These are phyloP conservation scores for Tephrocybe sp. DNA, from an alignment of 768 basidiomycete species.

Conservation along the genomic window DNA sequence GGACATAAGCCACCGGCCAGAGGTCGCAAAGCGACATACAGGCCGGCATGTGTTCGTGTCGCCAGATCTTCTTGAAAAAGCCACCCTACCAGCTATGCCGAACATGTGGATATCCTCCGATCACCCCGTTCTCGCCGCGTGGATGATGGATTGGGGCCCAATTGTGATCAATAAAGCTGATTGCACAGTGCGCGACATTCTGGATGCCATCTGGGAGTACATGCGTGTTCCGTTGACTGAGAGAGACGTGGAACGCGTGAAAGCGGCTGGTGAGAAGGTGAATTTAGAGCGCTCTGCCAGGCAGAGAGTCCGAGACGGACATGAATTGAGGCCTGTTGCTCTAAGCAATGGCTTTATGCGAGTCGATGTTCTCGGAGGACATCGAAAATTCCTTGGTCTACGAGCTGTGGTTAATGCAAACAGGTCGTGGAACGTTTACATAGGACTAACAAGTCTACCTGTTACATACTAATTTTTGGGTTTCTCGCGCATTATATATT, in stretches of 20 bases:
- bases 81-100: slow-evolving; percentile 28
- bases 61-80: slow-evolving; percentile 31
- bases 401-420: slow-evolving; percentile 35
- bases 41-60: slow-evolving; percentile 27
- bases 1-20: slow-evolving; percentile 41
- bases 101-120: slow-evolving; percentile 40
- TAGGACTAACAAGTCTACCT: slow-evolving; percentile 43
- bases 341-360: slow-evolving; percentile 41
- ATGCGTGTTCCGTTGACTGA: slow-evolving; percentile 43
- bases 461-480: slow-evolving; percentile 19
- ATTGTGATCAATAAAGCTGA: slow-evolving; percentile 38
- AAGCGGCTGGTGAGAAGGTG: slow-evolving; percentile 4
- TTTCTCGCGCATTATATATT: neutral
- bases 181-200: slow-evolving; percentile 44
- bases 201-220: slow-evolving; percentile 50
- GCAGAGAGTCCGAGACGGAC: slow-evolving; percentile 37
- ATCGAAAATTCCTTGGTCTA: slow-evolving; percentile 46
- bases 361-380: slow-evolving; percentile 50
- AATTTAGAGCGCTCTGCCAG: slow-evolving; percentile 26
- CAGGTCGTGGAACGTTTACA: slow-evolving; percentile 43
- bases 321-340: slow-evolving; percentile 39
- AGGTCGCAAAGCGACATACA: slow-evolving; percentile 32
- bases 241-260: slow-evolving; percentile 29
- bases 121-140: slow-evolving; percentile 34
- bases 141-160: slow-evolving; percentile 52